A percentile compares a stretch with the other conserved stretches of the same genome.
Evolutionary conservation across 345 rosid species (phyloP).

Genomic region (Eucalyptus victrix): DNA sequence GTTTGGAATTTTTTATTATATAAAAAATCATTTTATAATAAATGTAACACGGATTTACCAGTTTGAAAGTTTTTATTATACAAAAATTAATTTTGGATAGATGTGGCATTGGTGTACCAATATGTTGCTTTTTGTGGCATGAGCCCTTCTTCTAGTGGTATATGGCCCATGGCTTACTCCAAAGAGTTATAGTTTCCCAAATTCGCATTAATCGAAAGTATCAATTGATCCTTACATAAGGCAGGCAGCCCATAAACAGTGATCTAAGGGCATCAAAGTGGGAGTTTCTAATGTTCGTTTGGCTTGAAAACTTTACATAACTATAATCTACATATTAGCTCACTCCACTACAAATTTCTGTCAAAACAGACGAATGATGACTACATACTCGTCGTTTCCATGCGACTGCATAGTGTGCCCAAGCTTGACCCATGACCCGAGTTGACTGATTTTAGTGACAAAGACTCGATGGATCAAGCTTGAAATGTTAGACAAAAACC

Average conservation of each 20-base stretch:
- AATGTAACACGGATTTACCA: rapidly evolving
- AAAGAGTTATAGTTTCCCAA: not conserved
- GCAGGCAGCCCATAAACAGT: not conserved
- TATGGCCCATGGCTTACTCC: not conserved
- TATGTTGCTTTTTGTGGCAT: not conserved
- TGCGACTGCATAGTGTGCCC: not conserved
- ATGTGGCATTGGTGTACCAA: not conserved
- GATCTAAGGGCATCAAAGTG: not conserved
- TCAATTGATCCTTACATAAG: not conserved
- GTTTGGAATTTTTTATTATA: not conserved
- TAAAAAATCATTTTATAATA: too few relatives aligned
- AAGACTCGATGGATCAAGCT: not conserved
- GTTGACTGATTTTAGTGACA: not conserved
- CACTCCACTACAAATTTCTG: not conserved
- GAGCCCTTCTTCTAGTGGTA: not conserved
- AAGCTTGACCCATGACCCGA: not conserved
- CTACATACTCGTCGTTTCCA: too few relatives aligned
- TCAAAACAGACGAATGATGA: not conserved
- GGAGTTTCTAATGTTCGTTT: not conserved
- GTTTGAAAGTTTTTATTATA: not conserved
- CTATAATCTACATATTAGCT: not conserved
- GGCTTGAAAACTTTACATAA: not conserved
- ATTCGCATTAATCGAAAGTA: not conserved
- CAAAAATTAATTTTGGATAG: too few relatives aligned
- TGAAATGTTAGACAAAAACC: not conserved